phyloP scores from a whole-genome alignment of 805 yeast species.

The Kluyveromyces aestuarii region DNA sequence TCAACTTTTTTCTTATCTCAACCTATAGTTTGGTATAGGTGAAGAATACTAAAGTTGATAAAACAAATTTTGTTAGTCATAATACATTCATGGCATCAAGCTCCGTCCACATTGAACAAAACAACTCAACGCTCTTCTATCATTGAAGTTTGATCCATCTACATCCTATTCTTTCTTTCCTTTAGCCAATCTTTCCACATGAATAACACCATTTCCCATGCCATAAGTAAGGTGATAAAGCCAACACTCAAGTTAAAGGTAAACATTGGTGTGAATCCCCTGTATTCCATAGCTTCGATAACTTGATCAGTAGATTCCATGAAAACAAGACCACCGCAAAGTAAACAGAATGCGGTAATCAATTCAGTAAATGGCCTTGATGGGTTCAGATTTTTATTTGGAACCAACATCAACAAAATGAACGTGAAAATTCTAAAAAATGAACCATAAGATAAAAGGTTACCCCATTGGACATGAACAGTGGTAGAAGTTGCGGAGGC shows the following conservation, averaged over 20 bases:
- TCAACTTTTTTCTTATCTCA: background rate
- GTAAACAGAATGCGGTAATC: slow-evolving; percentile 63
- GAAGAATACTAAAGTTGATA: background rate
- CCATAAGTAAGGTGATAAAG: slow-evolving; percentile 66
- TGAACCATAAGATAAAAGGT: slow-evolving; percentile 72
- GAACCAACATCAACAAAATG: slow-evolving; percentile 39
- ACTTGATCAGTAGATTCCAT: slow-evolving; percentile 89
- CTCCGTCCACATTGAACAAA: background rate
- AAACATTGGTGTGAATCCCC: slow-evolving; percentile 84
- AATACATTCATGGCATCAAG: background rate
- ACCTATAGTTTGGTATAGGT: background rate
- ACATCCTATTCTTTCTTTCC: slow-evolving; percentile 14
- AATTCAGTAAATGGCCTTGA: slow-evolving; percentile 82
- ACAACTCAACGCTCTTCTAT: too few species aligned
- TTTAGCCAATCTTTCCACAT: slow-evolving; percentile 47
- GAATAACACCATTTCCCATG: slow-evolving; percentile 72
- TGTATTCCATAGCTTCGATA: slow-evolving; percentile 68
- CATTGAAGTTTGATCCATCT: background rate
- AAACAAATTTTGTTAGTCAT: background rate
- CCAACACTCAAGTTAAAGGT: slow-evolving; percentile 85
- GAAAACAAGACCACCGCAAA: slow-evolving; percentile 86
- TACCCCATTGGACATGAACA: slow-evolving; percentile 92
- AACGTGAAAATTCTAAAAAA: slow-evolving; percentile 63
- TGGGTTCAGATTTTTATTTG: slow-evolving; percentile 34
- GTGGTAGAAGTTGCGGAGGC: slow-evolving; percentile 67